These are phyloP conservation scores for Neospermospora avenae DNA, from an alignment of 2,329 filamentous ascomycete species.

Conservation along the genomic window DNA sequence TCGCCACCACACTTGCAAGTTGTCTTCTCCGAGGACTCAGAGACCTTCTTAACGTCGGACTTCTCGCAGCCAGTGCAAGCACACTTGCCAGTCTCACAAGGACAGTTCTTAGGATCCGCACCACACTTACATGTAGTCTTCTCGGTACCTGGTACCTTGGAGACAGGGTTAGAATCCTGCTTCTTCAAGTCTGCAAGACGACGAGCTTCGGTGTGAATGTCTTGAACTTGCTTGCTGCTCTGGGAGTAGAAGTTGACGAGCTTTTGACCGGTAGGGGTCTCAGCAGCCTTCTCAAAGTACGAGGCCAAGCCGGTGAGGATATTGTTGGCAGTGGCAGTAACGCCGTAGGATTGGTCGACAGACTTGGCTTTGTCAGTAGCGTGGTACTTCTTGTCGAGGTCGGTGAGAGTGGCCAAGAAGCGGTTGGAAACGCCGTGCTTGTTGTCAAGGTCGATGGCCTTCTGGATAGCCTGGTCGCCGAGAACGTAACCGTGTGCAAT, in stretches of 20 bases:
- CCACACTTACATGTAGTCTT: conserved; percentile 47
- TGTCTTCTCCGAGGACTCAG: conserved; percentile 39
- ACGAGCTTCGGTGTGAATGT: conserved; percentile 88
- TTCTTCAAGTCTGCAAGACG: conserved; percentile 87
- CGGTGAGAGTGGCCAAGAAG: conserved; percentile 73
- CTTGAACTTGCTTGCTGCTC: conserved; percentile 82
- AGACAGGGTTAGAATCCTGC: conserved; percentile 44
- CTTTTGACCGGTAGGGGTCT: conserved; percentile 83
- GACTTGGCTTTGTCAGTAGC: conserved; percentile 82
- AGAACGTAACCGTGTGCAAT: conserved; percentile 91
- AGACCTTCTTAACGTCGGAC: conserved; percentile 40
- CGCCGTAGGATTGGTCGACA: conserved; percentile 79
- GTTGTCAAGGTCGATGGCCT: conserved; percentile 81
- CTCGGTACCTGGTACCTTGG: conserved; percentile 35
- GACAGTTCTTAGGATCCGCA: conserved; percentile 41
- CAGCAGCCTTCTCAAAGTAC: conserved; percentile 93
- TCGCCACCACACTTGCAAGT: conserved; percentile 40
- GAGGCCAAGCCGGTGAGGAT: conserved; percentile 66
- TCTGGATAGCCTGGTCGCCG: conserved; percentile 50
- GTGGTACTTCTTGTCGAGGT: conserved; percentile 82
- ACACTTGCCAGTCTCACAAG: conserved; percentile 44
- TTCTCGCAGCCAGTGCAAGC: conserved; percentile 46
- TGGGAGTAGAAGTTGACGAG: conserved; percentile 84
- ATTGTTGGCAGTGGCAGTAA: conserved; percentile 68
- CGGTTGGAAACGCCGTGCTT: conserved; percentile 80